Conservation (phyloP, 345 rosid species). For the Arabis alpina region DNA sequence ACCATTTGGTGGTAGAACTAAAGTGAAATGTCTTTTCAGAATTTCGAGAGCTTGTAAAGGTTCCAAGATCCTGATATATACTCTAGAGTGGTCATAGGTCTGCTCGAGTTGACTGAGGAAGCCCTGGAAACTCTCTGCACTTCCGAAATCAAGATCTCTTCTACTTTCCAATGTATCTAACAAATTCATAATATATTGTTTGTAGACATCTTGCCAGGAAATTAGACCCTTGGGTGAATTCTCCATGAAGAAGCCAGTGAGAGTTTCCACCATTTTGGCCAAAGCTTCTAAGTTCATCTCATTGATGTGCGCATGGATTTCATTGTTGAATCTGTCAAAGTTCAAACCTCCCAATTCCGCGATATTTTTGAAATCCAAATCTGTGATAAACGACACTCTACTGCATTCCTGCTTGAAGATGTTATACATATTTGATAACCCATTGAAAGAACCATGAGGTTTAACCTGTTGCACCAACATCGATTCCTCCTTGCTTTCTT, state of each 20-base stretch:
- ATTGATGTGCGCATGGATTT: slow-evolving; percentile 63
- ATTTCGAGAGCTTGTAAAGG: slow-evolving; percentile 68
- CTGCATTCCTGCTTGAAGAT: slow-evolving; percentile 74
- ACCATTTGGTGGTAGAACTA: slow-evolving; percentile 53
- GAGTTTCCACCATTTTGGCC: slow-evolving; percentile 74
- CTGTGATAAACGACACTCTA: slow-evolving; percentile 75
- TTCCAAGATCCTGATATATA: slow-evolving; percentile 62
- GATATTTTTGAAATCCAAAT: slow-evolving; percentile 83
- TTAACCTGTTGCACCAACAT: slow-evolving; percentile 39
- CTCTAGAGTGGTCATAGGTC: slow-evolving; percentile 58
- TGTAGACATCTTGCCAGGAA: slow-evolving; percentile 73
- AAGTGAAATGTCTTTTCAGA: slow-evolving; percentile 59
- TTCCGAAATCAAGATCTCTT: slow-evolving; percentile 53
- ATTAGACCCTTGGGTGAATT: slow-evolving; percentile 60
- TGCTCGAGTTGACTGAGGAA: slow-evolving; percentile 67
- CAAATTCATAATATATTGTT: slow-evolving; percentile 57
- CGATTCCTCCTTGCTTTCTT: slow-evolving; percentile 52
- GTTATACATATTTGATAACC: slow-evolving; percentile 56
- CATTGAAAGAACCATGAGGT: slow-evolving; percentile 42
- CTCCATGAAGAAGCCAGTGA: slow-evolving; percentile 50
- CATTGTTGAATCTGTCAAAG: slow-evolving; percentile 60
- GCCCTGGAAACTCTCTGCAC: slow-evolving; percentile 71
- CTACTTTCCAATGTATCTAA: slow-evolving; percentile 57
- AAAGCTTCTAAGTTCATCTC: slow-evolving; percentile 75
- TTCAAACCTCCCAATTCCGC: slow-evolving; percentile 68